A percentile compares a stretch with the other conserved stretches of the same genome.
Evolutionary conservation across 1,139 yeast species (phyloP).

Genomic region (Blastobotrys indianensis): DNA sequence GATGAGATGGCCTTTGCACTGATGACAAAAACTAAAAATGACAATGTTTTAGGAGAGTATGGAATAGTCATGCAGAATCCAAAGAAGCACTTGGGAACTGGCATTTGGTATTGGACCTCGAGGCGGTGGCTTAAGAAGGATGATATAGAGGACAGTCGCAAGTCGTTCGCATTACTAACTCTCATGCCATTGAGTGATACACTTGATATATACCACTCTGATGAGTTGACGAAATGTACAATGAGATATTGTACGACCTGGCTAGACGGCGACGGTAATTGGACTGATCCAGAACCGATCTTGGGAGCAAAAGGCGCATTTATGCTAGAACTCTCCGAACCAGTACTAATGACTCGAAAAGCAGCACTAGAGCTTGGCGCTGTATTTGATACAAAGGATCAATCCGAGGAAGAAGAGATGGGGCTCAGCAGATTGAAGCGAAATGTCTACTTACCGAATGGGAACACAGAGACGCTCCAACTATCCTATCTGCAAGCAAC

Average conservation of each 20-base stretch:
- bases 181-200: slow-evolving; percentile 4
- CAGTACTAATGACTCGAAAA: slow-evolving; percentile 25
- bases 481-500: slow-evolving; percentile 27
- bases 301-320: slow-evolving; percentile 30
- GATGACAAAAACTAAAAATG: slow-evolving; percentile 19
- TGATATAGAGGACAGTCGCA: not conserved
- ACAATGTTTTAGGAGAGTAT: slow-evolving; percentile 17
- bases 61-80: slow-evolving; percentile 32
- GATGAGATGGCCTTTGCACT: slow-evolving; percentile 31
- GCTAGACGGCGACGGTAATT: slow-evolving; percentile 23
- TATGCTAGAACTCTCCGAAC: slow-evolving; percentile 30
- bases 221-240: slow-evolving; percentile 2
- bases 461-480: slow-evolving; percentile 20
- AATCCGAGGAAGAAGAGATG: not conserved
- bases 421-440: slow-evolving; percentile 13
- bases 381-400: slow-evolving; percentile 1
- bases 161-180: slow-evolving; percentile 7
- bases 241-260: slow-evolving; percentile 26
- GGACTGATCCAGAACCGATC: slow-evolving; percentile 25
- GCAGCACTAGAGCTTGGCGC: slow-evolving; percentile 25
- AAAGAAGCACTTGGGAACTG: slow-evolving; percentile 28
- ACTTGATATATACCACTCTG: not conserved
- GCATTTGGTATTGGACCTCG: slow-evolving; percentile 29
- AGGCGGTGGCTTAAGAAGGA: not conserved
- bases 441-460: slow-evolving; percentile 12